Evolutionary conservation across 106 monocot species (phyloP), one percentile per base, ranked within the genome.

Genomic region (Acorus calamus): DNA sequence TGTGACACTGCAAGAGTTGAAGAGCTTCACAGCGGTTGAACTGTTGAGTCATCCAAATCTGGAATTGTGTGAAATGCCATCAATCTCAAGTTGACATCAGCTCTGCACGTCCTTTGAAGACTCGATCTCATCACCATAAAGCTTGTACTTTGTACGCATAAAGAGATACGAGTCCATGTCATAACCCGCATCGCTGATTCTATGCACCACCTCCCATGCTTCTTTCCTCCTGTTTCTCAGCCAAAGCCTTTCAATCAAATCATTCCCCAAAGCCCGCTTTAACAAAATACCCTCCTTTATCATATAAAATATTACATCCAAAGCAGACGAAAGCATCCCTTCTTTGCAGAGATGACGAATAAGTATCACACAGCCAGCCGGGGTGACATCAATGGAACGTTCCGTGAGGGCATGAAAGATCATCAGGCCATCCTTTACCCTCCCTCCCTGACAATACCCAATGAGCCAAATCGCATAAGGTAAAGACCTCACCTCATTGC

Each of bases 381-480:
- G 78, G 64, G 78, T 81, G 42, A 57, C 65, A 14, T 81, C 81
- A 55, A 88, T 69, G 14, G 71, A 14, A 48, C 66, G 77, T 51
- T 81, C 80, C 51, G 41, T 52, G 11, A 99, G 85, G 12, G 74
- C 72, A 43, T 42, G 58, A 49, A 85, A 88, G 42, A 88, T 81
- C 43, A 59, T 79, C 28, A 79, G 60, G 59, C 83, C 92, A 13
- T 85, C 77, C 49, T 79, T 70, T 2, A 70, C 28, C 67, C 74
- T 78, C 14, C 77, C 55, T 44, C 45, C 83, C 59, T 74, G 80
- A 68, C 88, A 92, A 48, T 68, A 86, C 12, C 92, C 92, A 49
- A 75, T 69, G 11, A 99, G 73, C 92, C 92, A 99, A 65, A 86
- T 83, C 3, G 87, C 78, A 49, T 92, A 92, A 2, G 81, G 92